Percentiles rank a stretch among this genome's conserved stretches.
phyloP scores from a whole-genome alignment of 768 basidiomycete genomes.

The Pleurotus tuber-regium region DNA sequence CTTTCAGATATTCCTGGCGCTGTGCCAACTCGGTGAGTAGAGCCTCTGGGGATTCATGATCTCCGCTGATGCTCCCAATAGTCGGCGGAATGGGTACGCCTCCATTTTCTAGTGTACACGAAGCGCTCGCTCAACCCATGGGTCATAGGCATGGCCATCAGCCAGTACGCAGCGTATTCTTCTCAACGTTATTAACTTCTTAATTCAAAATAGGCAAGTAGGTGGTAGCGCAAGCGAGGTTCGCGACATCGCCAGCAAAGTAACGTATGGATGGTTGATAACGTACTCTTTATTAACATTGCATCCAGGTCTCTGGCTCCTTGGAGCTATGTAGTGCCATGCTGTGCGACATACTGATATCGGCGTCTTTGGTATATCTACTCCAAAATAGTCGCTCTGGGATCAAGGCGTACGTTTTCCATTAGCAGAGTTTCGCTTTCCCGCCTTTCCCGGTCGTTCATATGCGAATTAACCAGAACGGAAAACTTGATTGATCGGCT shows the following conservation, averaged over 20 bases:
- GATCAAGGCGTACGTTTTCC: neutral
- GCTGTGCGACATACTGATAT: constrained; percentile 5
- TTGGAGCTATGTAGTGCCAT: constrained; percentile 2
- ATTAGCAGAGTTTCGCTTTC: too few relatives aligned
- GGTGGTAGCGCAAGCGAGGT: neutral
- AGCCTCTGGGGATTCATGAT: neutral
- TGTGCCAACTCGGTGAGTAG: neutral
- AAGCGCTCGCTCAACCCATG: neutral
- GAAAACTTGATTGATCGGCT: constrained; percentile 1
- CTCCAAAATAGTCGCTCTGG: constrained; percentile 6
- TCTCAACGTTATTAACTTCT: too few relatives aligned
- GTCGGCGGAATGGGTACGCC: neutral
- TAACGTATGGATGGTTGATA: neutral
- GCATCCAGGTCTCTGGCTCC: neutral
- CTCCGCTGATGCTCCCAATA: neutral
- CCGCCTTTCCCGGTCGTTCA: neutral
- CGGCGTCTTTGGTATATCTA: neutral
- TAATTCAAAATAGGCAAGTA: neutral
- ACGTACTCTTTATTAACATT: neutral
- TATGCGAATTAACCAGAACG: neutral
- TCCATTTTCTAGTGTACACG: neutral
- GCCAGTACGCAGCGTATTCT: neutral
- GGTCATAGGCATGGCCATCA: neutral
- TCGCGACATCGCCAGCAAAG: neutral
- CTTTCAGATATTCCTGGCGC: neutral